These are phyloP conservation scores for Penicillium antarcticum DNA, from an alignment of 495 filamentous ascomycete genomes.

Conservation along the genomic window DNA sequence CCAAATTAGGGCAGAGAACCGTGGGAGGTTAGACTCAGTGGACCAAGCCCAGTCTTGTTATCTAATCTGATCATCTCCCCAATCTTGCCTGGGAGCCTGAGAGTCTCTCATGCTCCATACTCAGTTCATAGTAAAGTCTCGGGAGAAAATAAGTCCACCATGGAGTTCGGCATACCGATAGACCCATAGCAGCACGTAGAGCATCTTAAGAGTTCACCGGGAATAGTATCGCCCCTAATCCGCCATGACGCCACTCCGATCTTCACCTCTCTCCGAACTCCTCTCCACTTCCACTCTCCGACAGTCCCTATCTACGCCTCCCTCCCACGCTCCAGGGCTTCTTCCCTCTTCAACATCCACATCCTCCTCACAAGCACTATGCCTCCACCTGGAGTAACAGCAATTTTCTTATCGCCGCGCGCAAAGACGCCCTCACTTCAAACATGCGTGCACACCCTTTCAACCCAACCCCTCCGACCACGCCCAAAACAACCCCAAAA, in stretches of 20 bases:
- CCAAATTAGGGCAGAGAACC: too few relatives aligned
- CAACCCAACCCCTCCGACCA: conserved; percentile 5
- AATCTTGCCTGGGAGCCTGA: background rate
- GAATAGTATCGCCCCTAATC: background rate
- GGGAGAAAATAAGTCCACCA: background rate
- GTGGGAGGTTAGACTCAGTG: background rate
- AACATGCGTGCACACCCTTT: conserved; percentile 1
- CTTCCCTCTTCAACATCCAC: background rate
- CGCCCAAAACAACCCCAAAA: background rate
- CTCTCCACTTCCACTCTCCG: conserved; percentile 9
- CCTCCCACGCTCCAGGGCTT: background rate
- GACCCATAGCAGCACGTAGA: too few relatives aligned
- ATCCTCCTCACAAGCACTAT: background rate
- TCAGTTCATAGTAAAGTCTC: background rate
- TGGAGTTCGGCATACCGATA: too few relatives aligned
- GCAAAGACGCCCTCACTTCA: background rate
- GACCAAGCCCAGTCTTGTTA: conserved; percentile 8
- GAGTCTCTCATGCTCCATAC: too few relatives aligned
- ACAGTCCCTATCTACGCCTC: background rate
- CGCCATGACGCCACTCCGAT: conserved; percentile 17
- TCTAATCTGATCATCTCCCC: conserved; percentile 30
- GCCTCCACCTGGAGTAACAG: conserved; percentile 11
- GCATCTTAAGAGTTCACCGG: too few relatives aligned
- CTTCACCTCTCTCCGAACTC: conserved; percentile 11
- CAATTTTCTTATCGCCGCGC: conserved; percentile 1